Conservation (phyloP, 495 filamentous ascomycete species). For the Lichenothelia convexa region DNA sequence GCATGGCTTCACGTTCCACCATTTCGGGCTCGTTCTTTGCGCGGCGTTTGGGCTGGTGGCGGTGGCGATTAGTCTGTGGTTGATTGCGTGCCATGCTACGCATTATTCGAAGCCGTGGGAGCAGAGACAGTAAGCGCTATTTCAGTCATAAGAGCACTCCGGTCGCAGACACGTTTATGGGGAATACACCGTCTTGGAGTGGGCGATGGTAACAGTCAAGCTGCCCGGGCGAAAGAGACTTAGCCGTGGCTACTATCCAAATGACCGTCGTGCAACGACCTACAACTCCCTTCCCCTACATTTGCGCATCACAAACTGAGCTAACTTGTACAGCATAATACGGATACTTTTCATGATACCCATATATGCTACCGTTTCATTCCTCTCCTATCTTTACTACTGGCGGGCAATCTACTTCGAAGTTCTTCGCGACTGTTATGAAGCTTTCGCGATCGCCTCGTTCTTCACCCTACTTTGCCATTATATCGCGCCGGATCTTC, state of each 20-base stretch:
- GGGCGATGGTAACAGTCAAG: no score
- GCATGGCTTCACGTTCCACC: constrained; percentile 33
- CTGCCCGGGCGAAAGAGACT: no score
- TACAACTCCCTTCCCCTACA: not conserved
- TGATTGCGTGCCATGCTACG: constrained; percentile 60
- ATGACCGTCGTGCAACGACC: not conserved
- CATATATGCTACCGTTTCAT: constrained; percentile 61
- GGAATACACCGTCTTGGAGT: no score
- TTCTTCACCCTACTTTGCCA: constrained; percentile 83
- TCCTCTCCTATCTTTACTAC: constrained; percentile 62
- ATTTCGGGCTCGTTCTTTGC: constrained; percentile 29
- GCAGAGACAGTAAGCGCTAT: constrained; percentile 48
- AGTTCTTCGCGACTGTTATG: constrained; percentile 71
- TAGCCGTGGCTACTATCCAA: no score
- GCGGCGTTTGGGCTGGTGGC: constrained; percentile 37
- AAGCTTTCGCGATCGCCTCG: constrained; percentile 77
- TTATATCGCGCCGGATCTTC: constrained; percentile 63
- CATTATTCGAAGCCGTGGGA: constrained; percentile 72
- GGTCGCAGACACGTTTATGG: not conserved
- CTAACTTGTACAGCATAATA: constrained; percentile 40
- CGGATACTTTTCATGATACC: constrained; percentile 87
- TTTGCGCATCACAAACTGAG: constrained; percentile 1
- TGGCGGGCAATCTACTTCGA: constrained; percentile 67
- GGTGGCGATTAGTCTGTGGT: constrained; percentile 34
- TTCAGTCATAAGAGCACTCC: not conserved